These are phyloP conservation scores for Chrysosporium keratinophilum DNA, from an alignment of 2,329 filamentous ascomycete species.

Conservation along the genomic window DNA sequence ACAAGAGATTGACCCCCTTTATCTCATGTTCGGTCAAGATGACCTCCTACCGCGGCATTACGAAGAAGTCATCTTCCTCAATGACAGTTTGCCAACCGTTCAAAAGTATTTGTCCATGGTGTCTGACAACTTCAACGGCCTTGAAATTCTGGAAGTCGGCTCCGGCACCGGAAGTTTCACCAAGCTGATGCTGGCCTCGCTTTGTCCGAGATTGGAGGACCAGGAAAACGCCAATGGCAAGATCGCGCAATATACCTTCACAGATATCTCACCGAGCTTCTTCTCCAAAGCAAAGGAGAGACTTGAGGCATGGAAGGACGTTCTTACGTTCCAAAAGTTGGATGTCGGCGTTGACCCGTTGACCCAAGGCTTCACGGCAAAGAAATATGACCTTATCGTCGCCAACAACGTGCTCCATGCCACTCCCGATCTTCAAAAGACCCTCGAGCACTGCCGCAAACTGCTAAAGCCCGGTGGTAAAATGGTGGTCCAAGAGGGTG, in stretches of 20 bases:
- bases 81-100: not conserved
- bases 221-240: constrained; percentile 1
- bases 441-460: constrained; percentile 25
- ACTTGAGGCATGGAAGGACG: constrained; percentile 22
- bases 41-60: constrained; percentile 21
- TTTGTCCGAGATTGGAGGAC: constrained; percentile 18
- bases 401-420: constrained; percentile 34
- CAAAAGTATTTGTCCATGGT: constrained; percentile 6
- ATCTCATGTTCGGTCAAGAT: constrained; percentile 25
- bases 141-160: constrained; percentile 32
- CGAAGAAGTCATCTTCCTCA: not conserved
- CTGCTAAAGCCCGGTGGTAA: constrained; percentile 39
- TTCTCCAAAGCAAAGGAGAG: constrained; percentile 30
- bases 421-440: constrained; percentile 22
- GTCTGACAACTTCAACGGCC: not conserved
- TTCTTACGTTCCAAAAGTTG: constrained; percentile 28
- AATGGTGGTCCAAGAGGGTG: constrained; percentile 36
- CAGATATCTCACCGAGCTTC: constrained; percentile 38
- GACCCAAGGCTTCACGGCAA: constrained; percentile 28
- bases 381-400: constrained; percentile 30
- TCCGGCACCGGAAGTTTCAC: constrained; percentile 40
- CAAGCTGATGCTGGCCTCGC: constrained; percentile 24
- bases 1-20: constrained; percentile 23
- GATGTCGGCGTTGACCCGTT: constrained; percentile 27
- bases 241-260: constrained; percentile 38